Conservation (phyloP, 1,284 basidiomycete species). For the Fomes fomentarius region DNA sequence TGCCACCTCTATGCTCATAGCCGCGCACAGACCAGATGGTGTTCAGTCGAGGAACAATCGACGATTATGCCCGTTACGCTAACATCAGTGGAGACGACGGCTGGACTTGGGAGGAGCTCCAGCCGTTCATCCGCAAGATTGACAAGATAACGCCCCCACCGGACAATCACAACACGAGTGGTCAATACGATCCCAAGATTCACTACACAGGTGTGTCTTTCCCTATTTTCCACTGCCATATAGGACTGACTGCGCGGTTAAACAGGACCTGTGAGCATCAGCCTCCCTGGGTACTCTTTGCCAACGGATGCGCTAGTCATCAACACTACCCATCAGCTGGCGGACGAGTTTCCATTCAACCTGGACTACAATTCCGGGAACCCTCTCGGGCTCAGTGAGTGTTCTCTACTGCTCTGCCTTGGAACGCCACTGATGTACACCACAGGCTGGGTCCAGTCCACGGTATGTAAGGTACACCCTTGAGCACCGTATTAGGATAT, state of each 20-base stretch:
- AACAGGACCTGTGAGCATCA: slow-evolving; percentile 34
- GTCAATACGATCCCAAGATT: not conserved
- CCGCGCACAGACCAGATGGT: not conserved
- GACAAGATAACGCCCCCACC: not conserved
- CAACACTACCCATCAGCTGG: slow-evolving; percentile 33
- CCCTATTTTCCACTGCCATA: not conserved
- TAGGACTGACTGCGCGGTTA: slow-evolving; percentile 3
- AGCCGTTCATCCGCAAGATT: not conserved
- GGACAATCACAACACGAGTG: slow-evolving; percentile 1
- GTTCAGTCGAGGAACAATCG: slow-evolving; percentile 3
- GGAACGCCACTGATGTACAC: not conserved
- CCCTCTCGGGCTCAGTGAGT: slow-evolving; percentile 33
- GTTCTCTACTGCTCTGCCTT: not conserved
- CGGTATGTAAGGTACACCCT: too few species aligned
- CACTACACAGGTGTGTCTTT: not conserved
- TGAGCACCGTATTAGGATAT: not conserved
- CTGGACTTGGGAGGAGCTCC: slow-evolving; percentile 6
- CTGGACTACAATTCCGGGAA: slow-evolving; percentile 41
- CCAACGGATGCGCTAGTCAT: slow-evolving; percentile 36
- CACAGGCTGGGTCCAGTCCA: too few species aligned
- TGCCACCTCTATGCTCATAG: not conserved
- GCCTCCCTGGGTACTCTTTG: slow-evolving; percentile 35
- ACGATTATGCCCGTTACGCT: slow-evolving; percentile 8
- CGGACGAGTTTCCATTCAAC: slow-evolving; percentile 40
- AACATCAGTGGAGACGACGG: slow-evolving; percentile 6